phyloP scores from a whole-genome alignment of 176 grass and related monocot genomes.

The Leersia perrieri region DNA sequence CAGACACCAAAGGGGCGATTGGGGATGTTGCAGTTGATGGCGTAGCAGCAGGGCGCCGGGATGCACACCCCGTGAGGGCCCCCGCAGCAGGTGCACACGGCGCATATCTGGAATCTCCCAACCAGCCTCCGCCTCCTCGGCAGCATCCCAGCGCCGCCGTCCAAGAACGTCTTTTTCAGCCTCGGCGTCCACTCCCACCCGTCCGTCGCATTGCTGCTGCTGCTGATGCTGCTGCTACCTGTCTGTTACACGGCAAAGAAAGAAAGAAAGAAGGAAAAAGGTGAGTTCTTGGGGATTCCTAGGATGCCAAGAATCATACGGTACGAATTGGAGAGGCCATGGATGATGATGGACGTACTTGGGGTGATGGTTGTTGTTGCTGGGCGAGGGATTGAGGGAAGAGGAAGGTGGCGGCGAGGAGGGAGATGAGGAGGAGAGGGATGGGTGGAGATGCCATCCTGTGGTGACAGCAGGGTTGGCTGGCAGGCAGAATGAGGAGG shows the following conservation, averaged over 20 bases:
- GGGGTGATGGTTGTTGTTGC: no score
- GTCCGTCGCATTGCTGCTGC: slow-evolving; percentile 7
- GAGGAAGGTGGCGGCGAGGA: background rate
- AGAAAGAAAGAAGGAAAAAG: no score
- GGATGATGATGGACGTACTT: background rate
- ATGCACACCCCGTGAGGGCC: slow-evolving; percentile 65
- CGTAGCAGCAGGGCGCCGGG: slow-evolving; percentile 90
- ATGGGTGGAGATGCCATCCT: slow-evolving; percentile 33
- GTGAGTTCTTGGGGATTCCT: no score
- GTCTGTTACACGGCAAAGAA: no score
- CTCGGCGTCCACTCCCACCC: slow-evolving; percentile 28
- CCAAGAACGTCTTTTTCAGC: slow-evolving; percentile 35
- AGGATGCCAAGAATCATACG: no score
- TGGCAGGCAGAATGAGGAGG: background rate
- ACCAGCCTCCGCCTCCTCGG: slow-evolving; percentile 41
- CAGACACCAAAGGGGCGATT: slow-evolving; percentile 88
- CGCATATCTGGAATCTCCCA: slow-evolving; percentile 70
- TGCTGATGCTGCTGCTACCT: no score
- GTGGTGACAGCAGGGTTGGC: background rate
- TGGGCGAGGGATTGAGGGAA: background rate
- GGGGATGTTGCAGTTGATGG: slow-evolving; percentile 91
- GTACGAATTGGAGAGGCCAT: slow-evolving; percentile 2
- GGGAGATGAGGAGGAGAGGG: background rate
- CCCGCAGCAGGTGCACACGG: slow-evolving; percentile 82
- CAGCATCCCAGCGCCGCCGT: slow-evolving; percentile 8